Percentiles rank a stretch among this genome's conserved stretches.
Evolutionary conservation across 441 rosid species (phyloP).

Genomic region (Metrosideros polymorpha): DNA sequence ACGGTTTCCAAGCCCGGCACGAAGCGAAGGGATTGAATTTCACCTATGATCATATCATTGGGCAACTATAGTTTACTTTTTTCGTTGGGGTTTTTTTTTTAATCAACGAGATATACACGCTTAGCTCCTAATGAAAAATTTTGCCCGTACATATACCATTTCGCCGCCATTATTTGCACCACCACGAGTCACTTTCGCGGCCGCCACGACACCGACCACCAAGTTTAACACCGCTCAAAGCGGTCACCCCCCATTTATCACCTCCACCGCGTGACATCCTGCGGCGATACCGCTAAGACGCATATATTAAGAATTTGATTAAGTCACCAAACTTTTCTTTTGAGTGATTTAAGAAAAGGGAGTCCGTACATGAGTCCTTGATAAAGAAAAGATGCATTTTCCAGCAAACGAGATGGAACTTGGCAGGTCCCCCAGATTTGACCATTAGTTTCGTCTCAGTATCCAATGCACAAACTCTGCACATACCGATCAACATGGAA

Average conservation of each 20-base stretch:
- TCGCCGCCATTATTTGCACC: not conserved
- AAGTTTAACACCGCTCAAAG: not conserved
- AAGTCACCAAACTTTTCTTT: not conserved
- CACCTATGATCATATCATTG: too few relatives aligned
- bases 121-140: not conserved
- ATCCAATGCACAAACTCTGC: not conserved
- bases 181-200: not conserved
- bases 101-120: not conserved
- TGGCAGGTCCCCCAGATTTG: not conserved
- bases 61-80: too few relatives aligned
- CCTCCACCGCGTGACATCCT: not conserved
- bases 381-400: not conserved
- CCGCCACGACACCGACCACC: not conserved
- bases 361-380: not conserved
- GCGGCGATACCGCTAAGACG: not conserved
- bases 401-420: not conserved
- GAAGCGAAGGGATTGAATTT: too few relatives aligned
- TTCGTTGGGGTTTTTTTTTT: rapidly evolving
- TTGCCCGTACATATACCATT: not conserved
- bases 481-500: not conserved
- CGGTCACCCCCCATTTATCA: not conserved
- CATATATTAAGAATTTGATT: not conserved
- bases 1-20: too few relatives aligned
- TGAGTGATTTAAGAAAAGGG: not conserved
- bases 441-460: not conserved